These are phyloP conservation scores for Dianthus caryophyllus DNA, from an alignment of 148 eudicot species.

Conservation along the genomic window DNA sequence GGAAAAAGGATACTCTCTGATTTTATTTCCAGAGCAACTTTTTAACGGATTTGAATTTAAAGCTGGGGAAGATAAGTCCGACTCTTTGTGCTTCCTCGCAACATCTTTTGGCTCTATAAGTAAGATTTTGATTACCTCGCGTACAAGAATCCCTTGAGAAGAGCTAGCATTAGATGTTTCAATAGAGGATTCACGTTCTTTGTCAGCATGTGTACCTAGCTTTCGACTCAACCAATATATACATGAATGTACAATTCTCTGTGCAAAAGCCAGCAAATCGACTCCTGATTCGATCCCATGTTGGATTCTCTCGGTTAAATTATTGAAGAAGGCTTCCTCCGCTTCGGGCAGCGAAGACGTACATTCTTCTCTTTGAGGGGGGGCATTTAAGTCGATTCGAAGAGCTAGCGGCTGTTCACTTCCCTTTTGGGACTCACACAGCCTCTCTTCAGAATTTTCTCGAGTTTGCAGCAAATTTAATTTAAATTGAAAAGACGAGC, in stretches of 20 bases:
- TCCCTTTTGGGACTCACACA: conserved; percentile 24
- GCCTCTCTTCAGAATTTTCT: conserved; percentile 28
- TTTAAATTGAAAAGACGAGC: conserved; percentile 5
- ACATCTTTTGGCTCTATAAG: conserved; percentile 61
- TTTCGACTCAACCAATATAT: conserved; percentile 52
- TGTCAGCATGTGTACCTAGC: conserved; percentile 23
- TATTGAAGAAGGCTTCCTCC: conserved; percentile 57
- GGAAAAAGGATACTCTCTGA: conserved; percentile 83
- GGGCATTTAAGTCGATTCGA: conserved; percentile 22
- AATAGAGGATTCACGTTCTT: conserved; percentile 29
- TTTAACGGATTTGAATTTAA: conserved; percentile 17
- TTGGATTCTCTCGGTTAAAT: conserved; percentile 58
- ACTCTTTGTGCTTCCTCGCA: conserved; percentile 39
- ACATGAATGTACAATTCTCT: conserved; percentile 57
- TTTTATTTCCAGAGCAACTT: conserved; percentile 32
- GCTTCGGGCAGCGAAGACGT: conserved; percentile 36
- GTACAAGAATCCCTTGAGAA: conserved; percentile 30
- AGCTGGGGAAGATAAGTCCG: conserved; percentile 20
- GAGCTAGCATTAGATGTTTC: conserved; percentile 35
- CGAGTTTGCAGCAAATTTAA: conserved; percentile 25
- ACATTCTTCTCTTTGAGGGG: conserved; percentile 29
- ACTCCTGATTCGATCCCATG: conserved; percentile 67
- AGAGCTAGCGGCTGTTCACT: conserved; percentile 37
- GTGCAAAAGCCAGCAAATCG: conserved; percentile 66
- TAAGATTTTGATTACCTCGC: conserved; percentile 45